Evolutionary conservation across 2,329 filamentous ascomycete species (phyloP), one percentile per base, ranked within the genome.

Genomic region (Ophiosphaerella herpotricha): DNA sequence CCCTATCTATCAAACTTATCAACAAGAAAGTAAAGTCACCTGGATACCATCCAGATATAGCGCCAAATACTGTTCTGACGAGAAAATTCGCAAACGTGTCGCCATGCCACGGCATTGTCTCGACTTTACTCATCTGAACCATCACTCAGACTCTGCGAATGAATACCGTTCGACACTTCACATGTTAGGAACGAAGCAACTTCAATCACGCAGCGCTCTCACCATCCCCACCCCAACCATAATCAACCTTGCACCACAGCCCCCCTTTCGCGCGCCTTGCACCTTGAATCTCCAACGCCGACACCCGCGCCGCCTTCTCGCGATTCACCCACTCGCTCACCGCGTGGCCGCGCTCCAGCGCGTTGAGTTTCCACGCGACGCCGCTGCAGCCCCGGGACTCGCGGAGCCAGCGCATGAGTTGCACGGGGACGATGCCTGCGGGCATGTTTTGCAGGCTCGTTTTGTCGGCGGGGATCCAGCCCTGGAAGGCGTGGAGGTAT

Each of bases 401-500:
- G 1, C 72, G 48, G 21, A 75, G 45, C 61, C 68, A 74, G 8
- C 58, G 56, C 53, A 75, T 63, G 26, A 75, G 48, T 29, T 72
- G 64, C 35, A 65, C 67, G 1, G 67, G 61, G 4, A 74, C 50
- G 11, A 69, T 55, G 5, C 71, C 64, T 4, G 71, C 63, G 1
- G 75, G 74, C 55, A 76, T 66, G 6, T 61, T 63, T 39, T 66
- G 61, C 33, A 75, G 53, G 7, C 57, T 59, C 36, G 54, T 52
- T 1, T 51, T 55, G 29, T 72, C 63, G 37, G 50, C 55, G 3
- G 77, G 77, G 4, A 77, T 69, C 76, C 76, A 78, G 37, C 76
- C 76, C 53, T 79, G 77, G 16, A 69, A 70, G 21, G 75, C 54
- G 26, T 75, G 74, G 35, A 80, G 31, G 26, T 76, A 75, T 1